Conservation (phyloP, 768 basidiomycete species). For the Termitomyces bulborhizus region DNA sequence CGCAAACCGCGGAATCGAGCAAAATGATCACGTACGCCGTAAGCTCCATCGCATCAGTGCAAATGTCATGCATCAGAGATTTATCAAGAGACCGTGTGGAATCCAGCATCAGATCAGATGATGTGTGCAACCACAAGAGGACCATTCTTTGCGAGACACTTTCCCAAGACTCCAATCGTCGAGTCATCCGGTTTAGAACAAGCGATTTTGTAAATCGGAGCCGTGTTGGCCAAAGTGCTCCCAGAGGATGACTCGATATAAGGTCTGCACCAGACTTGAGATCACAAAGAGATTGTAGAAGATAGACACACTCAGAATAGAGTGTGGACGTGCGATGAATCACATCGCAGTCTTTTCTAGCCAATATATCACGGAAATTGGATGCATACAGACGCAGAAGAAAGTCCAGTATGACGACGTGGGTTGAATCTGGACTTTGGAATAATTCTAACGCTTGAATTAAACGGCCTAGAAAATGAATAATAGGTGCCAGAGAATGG, state of each 20-base stretch:
- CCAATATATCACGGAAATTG: slow-evolving; percentile 6
- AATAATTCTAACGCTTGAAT: too few relatives aligned
- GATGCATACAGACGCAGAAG: slow-evolving; percentile 5
- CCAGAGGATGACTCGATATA: background rate
- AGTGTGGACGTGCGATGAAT: background rate
- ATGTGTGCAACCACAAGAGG: background rate
- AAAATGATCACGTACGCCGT: slow-evolving; percentile 3
- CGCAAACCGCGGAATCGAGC: background rate
- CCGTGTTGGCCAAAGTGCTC: slow-evolving; percentile 4
- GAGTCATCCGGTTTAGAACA: background rate
- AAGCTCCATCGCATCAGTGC: slow-evolving; percentile 7
- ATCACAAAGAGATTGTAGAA: background rate
- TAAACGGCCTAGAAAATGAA: too few relatives aligned
- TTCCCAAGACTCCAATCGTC: slow-evolving; percentile 1
- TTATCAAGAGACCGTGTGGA: slow-evolving; percentile 1
- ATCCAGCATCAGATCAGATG: slow-evolving; percentile 4
- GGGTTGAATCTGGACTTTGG: background rate
- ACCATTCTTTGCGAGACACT: background rate
- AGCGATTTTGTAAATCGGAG: background rate
- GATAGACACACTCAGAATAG: background rate
- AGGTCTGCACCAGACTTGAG: background rate
- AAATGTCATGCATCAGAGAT: slow-evolving; percentile 6
- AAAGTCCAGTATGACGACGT: slow-evolving; percentile 3
- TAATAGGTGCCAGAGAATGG: slow-evolving; percentile 4
- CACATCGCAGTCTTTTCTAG: too few relatives aligned